phyloP scores from a whole-genome alignment of 202 grass and related monocot species.

The Tripidium arundinaceum region DNA sequence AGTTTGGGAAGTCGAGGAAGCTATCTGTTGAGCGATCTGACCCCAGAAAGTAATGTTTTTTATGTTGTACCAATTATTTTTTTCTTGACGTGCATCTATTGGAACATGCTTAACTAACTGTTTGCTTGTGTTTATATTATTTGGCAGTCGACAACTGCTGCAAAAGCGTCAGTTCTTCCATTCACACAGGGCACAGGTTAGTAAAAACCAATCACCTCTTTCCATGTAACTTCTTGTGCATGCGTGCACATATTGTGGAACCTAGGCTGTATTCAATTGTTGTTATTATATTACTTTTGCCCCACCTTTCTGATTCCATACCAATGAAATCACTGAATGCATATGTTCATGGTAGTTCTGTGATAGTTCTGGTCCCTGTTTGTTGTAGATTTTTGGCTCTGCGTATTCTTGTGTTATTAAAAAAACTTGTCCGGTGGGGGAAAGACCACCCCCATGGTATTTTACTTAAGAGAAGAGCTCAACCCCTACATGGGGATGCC shows the following conservation, averaged over 20 bases:
- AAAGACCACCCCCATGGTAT: not conserved
- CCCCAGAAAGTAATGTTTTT: slow-evolving; percentile 62
- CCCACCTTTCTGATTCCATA: not conserved
- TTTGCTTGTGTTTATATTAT: slow-evolving; percentile 39
- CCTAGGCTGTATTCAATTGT: not conserved
- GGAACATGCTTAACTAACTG: slow-evolving; percentile 6
- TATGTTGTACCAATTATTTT: not conserved
- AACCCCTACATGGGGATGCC: not conserved
- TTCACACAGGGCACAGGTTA: slow-evolving; percentile 96
- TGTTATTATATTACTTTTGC: not conserved
- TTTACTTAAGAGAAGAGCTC: not conserved
- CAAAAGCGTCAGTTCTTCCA: slow-evolving; percentile 97
- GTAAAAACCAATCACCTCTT: not conserved
- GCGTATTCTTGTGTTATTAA: not conserved
- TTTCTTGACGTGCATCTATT: not conserved
- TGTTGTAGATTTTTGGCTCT: not conserved
- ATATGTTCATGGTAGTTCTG: not conserved
- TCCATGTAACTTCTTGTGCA: not conserved
- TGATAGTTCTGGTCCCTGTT: not conserved
- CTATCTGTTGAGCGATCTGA: slow-evolving; percentile 77
- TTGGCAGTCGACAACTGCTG: slow-evolving; percentile 69
- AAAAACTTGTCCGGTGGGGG: not conserved
- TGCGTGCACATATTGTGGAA: not conserved
- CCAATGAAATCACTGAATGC: not conserved
- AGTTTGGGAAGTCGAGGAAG: slow-evolving; percentile 43